These are phyloP conservation scores for Rosa chinensis DNA, from an alignment of 306 rosid genomes.

Conservation along the genomic window DNA sequence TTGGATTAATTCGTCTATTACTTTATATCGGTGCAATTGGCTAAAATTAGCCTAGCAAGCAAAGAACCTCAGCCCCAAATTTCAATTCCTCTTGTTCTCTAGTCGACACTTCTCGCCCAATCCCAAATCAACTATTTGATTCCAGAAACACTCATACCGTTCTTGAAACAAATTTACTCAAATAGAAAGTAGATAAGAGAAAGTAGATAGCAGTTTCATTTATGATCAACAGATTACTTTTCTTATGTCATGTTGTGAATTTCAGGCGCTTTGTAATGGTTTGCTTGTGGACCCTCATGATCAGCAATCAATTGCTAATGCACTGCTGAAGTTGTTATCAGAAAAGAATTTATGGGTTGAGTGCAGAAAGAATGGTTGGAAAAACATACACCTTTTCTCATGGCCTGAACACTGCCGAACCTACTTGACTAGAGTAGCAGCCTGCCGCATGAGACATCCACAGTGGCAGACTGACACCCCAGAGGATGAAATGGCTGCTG, in stretches of 20 bases:
- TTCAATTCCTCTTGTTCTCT: too few species aligned
- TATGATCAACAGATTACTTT: conserved; percentile 17
- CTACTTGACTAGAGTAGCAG: conserved; percentile 65
- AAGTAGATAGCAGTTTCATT: background rate
- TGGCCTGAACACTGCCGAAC: conserved; percentile 82
- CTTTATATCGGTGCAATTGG: too few species aligned
- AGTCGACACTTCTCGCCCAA: too few species aligned
- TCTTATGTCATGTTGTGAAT: conserved; percentile 9
- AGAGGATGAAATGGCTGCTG: conserved; percentile 52
- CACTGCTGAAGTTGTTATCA: conserved; percentile 58
- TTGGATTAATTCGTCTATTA: too few species aligned
- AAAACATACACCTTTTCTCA: conserved; percentile 64
- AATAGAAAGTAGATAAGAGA: background rate
- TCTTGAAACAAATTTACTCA: too few species aligned
- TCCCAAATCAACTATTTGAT: too few species aligned
- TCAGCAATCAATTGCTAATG: conserved; percentile 59
- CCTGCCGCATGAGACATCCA: conserved; percentile 74
- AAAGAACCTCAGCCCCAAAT: too few species aligned
- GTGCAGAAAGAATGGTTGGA: conserved; percentile 68
- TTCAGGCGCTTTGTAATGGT: conserved; percentile 63
- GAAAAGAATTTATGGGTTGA: conserved; percentile 67
- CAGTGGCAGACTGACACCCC: conserved; percentile 74
- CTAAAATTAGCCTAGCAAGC: too few species aligned
- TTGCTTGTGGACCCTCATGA: conserved; percentile 76
- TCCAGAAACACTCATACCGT: too few species aligned